phyloP scores from a whole-genome alignment of 768 basidiomycete genomes.

The Rhizopogon sp. region DNA sequence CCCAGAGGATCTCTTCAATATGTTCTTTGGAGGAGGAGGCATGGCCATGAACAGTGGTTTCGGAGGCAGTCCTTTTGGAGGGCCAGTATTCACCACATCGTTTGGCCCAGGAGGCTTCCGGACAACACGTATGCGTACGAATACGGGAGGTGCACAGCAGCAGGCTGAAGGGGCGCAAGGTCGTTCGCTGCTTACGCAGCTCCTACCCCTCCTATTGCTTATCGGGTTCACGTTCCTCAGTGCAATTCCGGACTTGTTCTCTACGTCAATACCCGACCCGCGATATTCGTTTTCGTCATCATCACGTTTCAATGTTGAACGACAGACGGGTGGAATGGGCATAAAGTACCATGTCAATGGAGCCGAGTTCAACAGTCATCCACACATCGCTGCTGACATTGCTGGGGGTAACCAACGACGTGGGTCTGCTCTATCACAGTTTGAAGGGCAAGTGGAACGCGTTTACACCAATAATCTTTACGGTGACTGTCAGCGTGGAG shows the following conservation, averaged over 20 bases:
- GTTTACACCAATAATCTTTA: constrained; percentile 69
- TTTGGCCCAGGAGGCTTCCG: constrained; percentile 86
- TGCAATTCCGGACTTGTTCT: constrained; percentile 72
- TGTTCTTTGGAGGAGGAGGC: constrained; percentile 89
- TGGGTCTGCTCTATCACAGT: constrained; percentile 39
- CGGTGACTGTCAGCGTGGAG: constrained; percentile 62
- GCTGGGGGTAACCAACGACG: constrained; percentile 36
- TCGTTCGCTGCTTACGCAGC: constrained; percentile 65
- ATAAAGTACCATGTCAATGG: constrained; percentile 84
- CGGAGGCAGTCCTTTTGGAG: constrained; percentile 45
- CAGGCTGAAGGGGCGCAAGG: constrained; percentile 37
- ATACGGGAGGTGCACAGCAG: constrained; percentile 32
- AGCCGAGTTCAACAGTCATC: constrained; percentile 71
- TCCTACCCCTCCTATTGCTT: constrained; percentile 80
- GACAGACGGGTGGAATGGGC: constrained; percentile 64
- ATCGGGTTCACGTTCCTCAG: constrained; percentile 82
- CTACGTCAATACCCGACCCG: constrained; percentile 73
- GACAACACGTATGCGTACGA: constrained; percentile 49
- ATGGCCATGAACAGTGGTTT: constrained; percentile 39
- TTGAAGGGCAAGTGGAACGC: constrained; percentile 76
- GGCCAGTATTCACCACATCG: constrained; percentile 64
- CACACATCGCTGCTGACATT: constrained; percentile 67
- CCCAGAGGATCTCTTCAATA: constrained; percentile 96
- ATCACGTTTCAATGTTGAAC: constrained; percentile 58
- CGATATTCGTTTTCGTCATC: constrained; percentile 65